Evolutionary conservation across 2,329 filamentous ascomycete species (phyloP).

Genomic region (Tolypocladium capitatum): DNA sequence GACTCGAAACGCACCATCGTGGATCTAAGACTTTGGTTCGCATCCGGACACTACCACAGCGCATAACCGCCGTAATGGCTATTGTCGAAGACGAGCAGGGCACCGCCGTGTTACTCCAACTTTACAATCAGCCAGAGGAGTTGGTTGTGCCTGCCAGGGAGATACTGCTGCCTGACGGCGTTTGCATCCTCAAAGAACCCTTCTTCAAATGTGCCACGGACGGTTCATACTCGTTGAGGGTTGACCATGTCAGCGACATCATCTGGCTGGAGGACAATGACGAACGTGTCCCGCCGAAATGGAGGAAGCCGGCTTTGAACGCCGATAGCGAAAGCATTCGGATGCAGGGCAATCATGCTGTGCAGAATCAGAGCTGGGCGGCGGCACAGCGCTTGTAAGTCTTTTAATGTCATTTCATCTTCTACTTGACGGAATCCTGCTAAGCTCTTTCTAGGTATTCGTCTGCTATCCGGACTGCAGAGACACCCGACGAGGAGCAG

Average conservation of each 20-base stretch:
- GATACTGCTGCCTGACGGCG: slow-evolving; percentile 17
- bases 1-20: slow-evolving; percentile 15
- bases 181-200: slow-evolving; percentile 38
- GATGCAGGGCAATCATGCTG: slow-evolving; percentile 20
- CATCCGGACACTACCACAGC: slow-evolving; percentile 7
- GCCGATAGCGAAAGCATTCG: slow-evolving; percentile 6
- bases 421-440: too few relatives aligned
- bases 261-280: slow-evolving; percentile 22
- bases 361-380: slow-evolving; percentile 13
- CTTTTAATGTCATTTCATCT: neutral
- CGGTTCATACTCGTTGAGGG: slow-evolving; percentile 29
- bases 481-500: slow-evolving; percentile 21
- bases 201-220: slow-evolving; percentile 30
- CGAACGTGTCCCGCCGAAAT: slow-evolving; percentile 24
- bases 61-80: slow-evolving; percentile 9
- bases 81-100: slow-evolving; percentile 26
- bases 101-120: slow-evolving; percentile 20
- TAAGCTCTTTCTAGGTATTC: too few relatives aligned
- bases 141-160: slow-evolving; percentile 17
- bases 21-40: slow-evolving; percentile 8
- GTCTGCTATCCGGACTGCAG: slow-evolving; percentile 16
- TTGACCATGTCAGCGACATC: slow-evolving; percentile 40
- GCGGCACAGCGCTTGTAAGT: slow-evolving; percentile 19
- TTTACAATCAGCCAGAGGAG: slow-evolving; percentile 29
- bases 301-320: slow-evolving; percentile 9